Evolutionary conservation across 345 rosid genomes (phyloP), one percentile per base, ranked within the genome.

Genomic region (Eucalyptus albens): DNA sequence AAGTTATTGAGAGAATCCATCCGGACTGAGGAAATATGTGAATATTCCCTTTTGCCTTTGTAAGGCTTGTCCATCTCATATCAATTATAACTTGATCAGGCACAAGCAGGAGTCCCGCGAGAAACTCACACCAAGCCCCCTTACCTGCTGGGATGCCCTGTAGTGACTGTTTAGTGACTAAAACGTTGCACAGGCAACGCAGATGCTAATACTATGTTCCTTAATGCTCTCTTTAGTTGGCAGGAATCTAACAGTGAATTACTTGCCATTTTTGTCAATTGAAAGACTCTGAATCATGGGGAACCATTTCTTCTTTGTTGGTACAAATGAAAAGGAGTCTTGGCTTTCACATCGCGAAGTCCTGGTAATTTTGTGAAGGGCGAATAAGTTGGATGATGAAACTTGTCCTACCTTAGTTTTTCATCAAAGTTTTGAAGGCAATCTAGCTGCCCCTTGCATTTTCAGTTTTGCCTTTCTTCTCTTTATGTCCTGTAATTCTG

Each of bases 1-100:
- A 95, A 91, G 97, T 94, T 88, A 96, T 95, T 53, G 96, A 94
- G 90, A 93, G 96, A 89, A 92, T 95, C 60, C 86, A 95, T 11
- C 86, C 93, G 9, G 94, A 95, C 50, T 37, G 93, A 40, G 92
- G 93, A 50, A 92, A 89, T 56, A 89, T 92, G 91, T 95, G 88
- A 89, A 87, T 56, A 53, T 37, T 87, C 47, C 49, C 33, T 26
- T 56, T 12, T 40, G 16, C 47, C 29, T 40, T 21, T 40, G 47
- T 21, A 40, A 77, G 88, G n/a, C 67, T 31, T 37, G 49, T 19
- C 88, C 72, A 22, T 59, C 33, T 15, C 67, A 87, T 31, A 87
- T 37, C 88, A 37, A 40, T 21, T 50, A 9, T 53, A 16, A 45
- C 56, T 86, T 15, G 31, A 27, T 27, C 87, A 55, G 67, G 44